phyloP scores from a whole-genome alignment of 2,329 filamentous ascomycete genomes.

The Hymenotorrendiella dingleyae region DNA sequence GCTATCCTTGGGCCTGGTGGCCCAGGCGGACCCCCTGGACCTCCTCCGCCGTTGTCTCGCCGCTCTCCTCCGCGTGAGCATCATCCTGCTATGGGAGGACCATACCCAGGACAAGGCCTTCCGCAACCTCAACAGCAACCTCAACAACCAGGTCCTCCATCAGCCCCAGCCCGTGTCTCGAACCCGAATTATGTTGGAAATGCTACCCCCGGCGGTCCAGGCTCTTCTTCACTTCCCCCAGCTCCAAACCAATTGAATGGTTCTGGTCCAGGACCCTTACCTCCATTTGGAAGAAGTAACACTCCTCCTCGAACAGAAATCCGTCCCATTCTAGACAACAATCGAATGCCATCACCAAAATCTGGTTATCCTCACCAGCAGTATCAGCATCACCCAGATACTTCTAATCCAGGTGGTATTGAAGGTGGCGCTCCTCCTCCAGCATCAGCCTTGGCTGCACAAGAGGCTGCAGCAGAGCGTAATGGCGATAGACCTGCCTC shows the following conservation, averaged over 20 bases:
- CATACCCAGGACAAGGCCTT: slow-evolving; percentile 39
- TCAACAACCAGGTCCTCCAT: slow-evolving; percentile 39
- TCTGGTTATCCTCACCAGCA: slow-evolving; percentile 77
- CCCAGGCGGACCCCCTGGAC: slow-evolving; percentile 44
- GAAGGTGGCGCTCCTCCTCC: slow-evolving; percentile 61
- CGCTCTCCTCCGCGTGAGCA: slow-evolving; percentile 41
- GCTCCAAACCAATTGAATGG: slow-evolving; percentile 35
- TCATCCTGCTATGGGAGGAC: slow-evolving; percentile 16
- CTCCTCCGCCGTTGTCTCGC: slow-evolving; percentile 28
- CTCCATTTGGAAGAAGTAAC: slow-evolving; percentile 67
- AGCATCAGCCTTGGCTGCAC: slow-evolving; percentile 58
- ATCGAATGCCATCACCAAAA: slow-evolving; percentile 85
- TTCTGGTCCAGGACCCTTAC: slow-evolving; percentile 38
- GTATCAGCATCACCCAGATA: slow-evolving; percentile 62
- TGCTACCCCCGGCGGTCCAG: slow-evolving; percentile 33
- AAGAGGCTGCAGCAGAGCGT: slow-evolving; percentile 57
- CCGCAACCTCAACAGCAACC: slow-evolving; percentile 50
- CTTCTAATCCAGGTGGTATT: slow-evolving; percentile 27
- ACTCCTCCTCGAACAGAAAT: slow-evolving; percentile 83
- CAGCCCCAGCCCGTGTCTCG: slow-evolving; percentile 47
- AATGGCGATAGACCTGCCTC: slow-evolving; percentile 73
- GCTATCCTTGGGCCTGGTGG: background rate
- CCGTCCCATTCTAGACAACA: slow-evolving; percentile 74
- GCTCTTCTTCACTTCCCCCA: slow-evolving; percentile 37
- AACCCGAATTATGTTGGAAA: slow-evolving; percentile 54